phyloP scores from a whole-genome alignment of 768 basidiomycete species.

The Naematelia aurantialba region DNA sequence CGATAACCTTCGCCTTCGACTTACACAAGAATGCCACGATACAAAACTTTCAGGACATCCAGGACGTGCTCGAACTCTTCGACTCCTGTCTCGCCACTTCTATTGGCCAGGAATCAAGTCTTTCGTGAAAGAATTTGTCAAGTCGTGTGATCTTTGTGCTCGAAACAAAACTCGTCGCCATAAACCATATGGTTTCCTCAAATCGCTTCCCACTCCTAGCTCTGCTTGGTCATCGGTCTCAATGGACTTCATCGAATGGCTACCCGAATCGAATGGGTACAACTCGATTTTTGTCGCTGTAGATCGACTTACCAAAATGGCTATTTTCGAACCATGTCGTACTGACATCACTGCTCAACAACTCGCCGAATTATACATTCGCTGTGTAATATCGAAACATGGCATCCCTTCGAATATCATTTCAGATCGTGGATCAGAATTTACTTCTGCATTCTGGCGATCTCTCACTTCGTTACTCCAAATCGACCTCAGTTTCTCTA shows the following conservation, averaged over 20 bases:
- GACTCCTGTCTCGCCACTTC: neutral
- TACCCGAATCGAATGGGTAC: constrained; percentile 47
- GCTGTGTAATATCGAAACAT: constrained; percentile 24
- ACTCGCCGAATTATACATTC: constrained; percentile 21
- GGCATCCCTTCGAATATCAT: constrained; percentile 38
- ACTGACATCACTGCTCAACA: constrained; percentile 43
- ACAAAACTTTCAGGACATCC: neutral
- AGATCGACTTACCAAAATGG: constrained; percentile 52
- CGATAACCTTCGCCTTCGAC: neutral
- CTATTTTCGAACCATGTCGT: constrained; percentile 53
- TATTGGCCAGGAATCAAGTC: neutral
- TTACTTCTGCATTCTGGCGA: constrained; percentile 45
- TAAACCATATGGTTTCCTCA: constrained; percentile 19
- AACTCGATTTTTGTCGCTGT: constrained; percentile 52
- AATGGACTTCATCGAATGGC: constrained; percentile 52
- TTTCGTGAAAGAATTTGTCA: neutral
- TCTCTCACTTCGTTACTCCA: constrained; percentile 46
- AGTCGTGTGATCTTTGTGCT: neutral
- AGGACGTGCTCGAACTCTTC: neutral
- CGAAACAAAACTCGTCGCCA: constrained; percentile 7
- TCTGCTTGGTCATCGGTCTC: constrained; percentile 50
- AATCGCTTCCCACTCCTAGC: constrained; percentile 39
- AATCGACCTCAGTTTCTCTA: constrained; percentile 50
- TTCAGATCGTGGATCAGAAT: constrained; percentile 38
- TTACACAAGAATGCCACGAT: neutral